These are phyloP conservation scores for Cyclotella cryptica DNA, from an alignment of 108 stramenopile species.

Conservation along the genomic window DNA sequence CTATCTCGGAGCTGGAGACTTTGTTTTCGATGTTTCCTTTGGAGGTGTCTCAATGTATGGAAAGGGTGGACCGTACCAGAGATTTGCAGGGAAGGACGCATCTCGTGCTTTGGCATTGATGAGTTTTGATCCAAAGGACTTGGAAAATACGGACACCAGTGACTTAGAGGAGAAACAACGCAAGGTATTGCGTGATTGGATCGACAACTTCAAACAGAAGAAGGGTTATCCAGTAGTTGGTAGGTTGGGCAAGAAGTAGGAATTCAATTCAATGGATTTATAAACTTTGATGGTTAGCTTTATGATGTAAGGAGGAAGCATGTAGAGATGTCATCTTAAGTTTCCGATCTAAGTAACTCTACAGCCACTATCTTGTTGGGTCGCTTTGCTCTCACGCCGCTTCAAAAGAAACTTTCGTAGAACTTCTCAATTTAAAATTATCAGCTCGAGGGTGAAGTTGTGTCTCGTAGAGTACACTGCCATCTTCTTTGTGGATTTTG, in stretches of 20 bases:
- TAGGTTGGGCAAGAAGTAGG: slow-evolving; percentile 52
- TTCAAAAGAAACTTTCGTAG: neutral
- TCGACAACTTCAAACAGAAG: slow-evolving; percentile 88
- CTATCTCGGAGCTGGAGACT: slow-evolving; percentile 80
- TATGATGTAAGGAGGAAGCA: too few relatives aligned
- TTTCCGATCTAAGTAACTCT: too few relatives aligned
- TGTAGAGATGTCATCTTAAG: too few relatives aligned
- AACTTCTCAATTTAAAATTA: slow-evolving; percentile 7
- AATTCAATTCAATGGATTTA: neutral
- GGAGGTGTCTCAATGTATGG: slow-evolving; percentile 92
- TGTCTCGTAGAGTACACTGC: slow-evolving; percentile 35
- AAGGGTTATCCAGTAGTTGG: slow-evolving; percentile 95
- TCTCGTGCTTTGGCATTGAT: slow-evolving; percentile 96
- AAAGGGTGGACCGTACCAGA: slow-evolving; percentile 85
- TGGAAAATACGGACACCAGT: slow-evolving; percentile 74
- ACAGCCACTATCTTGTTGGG: neutral
- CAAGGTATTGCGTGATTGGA: slow-evolving; percentile 94
- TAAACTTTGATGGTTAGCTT: neutral
- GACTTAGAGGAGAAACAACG: slow-evolving; percentile 86
- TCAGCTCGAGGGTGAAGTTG: slow-evolving; percentile 25
- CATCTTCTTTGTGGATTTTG: slow-evolving; percentile 43
- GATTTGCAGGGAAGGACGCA: slow-evolving; percentile 96
- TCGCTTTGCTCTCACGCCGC: too few relatives aligned
- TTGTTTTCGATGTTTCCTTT: slow-evolving; percentile 96
- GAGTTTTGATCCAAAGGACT: slow-evolving; percentile 93